Base-by-base conservation (phyloP, 2,329 filamentous ascomycete genomes). In the Microcyclosporella mali region DNA sequence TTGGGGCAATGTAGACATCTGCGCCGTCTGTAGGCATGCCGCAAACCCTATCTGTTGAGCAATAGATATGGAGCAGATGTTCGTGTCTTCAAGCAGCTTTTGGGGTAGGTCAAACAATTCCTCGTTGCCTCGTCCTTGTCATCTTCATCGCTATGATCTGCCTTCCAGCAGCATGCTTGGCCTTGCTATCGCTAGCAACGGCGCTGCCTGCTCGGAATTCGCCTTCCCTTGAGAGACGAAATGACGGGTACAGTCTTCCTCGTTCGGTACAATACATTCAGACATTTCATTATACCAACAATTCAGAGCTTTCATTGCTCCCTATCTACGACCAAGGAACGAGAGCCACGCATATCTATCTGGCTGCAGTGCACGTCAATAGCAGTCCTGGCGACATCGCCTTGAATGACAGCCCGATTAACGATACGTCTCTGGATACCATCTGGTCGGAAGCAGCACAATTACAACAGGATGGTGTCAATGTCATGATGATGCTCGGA, bases 401-500 rank as follows among this genome's bases (percentile, higher is more conserved):
- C 10, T 43, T 60, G 31, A 60, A 61, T 41, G 58, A 61, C 36
- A 41, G 56, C 40, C 47, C 41, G 19, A 51, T 53, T 3, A 53
- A 57, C 42, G 40, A 43, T 17, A 42, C 52, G 2, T 40, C 46
- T 18, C 59, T 39, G 30, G 50, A 54, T 17, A 40, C 33, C 3
- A 32, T 59, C 15, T 62, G 57, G 57, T 42, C 41, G 6, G 55
- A 61, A 33, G 52, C 50, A 14, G 46, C 47, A n/a, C 39, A 50
- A 17, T 36, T 62, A 3, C 59, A 62, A 37, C 21, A 33, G 8
- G 32, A 34, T 3, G 59, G 59, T 25, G 50, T 61, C 17, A 60
- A 58, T 43, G 56, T 61, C 10, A 53, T 61, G 47, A 52, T 60
- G 46, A 61, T 61, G 58, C 44, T 61, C 11, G 58, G 58, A 7